Conservation (phyloP, 2,329 filamentous ascomycete genomes). For the Aquanectria penicillioides region DNA sequence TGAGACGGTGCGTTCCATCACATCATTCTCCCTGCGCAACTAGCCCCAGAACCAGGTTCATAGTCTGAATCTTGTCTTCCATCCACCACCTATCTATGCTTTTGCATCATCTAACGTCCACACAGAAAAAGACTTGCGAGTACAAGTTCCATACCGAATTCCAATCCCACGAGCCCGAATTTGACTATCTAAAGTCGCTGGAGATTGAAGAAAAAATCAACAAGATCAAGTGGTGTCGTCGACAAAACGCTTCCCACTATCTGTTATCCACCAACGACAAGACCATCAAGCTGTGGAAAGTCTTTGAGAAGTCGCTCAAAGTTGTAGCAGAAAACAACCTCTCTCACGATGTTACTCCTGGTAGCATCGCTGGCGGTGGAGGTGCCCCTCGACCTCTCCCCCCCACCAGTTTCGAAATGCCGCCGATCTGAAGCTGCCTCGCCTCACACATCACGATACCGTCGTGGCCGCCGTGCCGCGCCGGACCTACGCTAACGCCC, state of each 20-base stretch:
- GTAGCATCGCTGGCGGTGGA: slow-evolving; percentile 76
- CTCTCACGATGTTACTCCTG: slow-evolving; percentile 90
- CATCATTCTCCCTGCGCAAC: neutral
- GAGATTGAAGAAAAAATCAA: slow-evolving; percentile 99
- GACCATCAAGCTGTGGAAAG: slow-evolving; percentile 99
- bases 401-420: slow-evolving; percentile 80
- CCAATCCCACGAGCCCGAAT: slow-evolving; percentile 98
- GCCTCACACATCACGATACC: slow-evolving; percentile 97
- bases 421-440: slow-evolving; percentile 88
- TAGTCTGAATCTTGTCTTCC: neutral
- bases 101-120: slow-evolving; percentile 24
- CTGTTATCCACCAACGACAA: slow-evolving; percentile 99
- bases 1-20: slow-evolving; percentile 77
- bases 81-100: slow-evolving; percentile 45
- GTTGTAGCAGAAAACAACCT: slow-evolving; percentile 99
- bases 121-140: slow-evolving; percentile 98
- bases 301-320: slow-evolving; percentile 99
- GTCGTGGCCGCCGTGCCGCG: slow-evolving; percentile 96
- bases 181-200: slow-evolving; percentile 98
- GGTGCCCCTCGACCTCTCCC: slow-evolving; percentile 76
- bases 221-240: slow-evolving; percentile 99
- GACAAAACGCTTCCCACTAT: slow-evolving; percentile 98
- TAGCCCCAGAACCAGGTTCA: neutral
- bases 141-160: slow-evolving; percentile 99
- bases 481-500: slow-evolving; percentile 96